Base-by-base conservation (phyloP, 2,329 filamentous ascomycete species). In the Trichophyton benhamiae region DNA sequence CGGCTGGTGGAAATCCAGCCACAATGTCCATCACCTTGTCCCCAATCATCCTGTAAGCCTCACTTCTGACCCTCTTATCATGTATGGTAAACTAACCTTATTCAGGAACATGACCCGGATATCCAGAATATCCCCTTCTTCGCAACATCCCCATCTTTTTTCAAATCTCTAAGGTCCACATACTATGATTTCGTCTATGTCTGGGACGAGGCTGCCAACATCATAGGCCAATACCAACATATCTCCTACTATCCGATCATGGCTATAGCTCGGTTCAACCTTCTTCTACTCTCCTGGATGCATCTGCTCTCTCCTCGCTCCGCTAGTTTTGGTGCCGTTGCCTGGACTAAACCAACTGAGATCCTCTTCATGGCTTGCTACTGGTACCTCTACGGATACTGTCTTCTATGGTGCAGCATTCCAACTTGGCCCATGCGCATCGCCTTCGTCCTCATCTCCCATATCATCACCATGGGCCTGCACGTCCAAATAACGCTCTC, bases 1-100 rank as follows among this genome's bases (percentile, higher is more conserved):
- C 59, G 89, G 92, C 55, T 97, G 92, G 92, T 99, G 92, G 92
- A 97, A 97, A 76, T 82, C 85, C 65, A 96, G 86, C 72, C 92
- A 97, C 75, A 97, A 97, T 70, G 91, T 96, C 5, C 92, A 97
- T 71, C 92, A 97, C 70, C 90, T 97, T 67, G 87, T 97, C 58
- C 97, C 92, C n/a, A 97, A 97, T 73, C 87, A 87, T 53, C 89
- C 91, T 13, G 52, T 55, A 55, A 55, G 30, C 15, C 17, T n/a
- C 25, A 2, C 41, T n/a, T 44, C 41, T 44, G 7, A n/a, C 15
- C 13, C 33, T 38, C 33, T 38, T 38, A n/a, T 6, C 41, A 2
- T 44, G 41, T 17, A 44, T 6, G 11, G 6, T 44, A 15, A n/a
- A n/a, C 52, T 55, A 55, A 55, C 27, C 52, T 15, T 13, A 15